These are phyloP conservation scores for Jaltomata sinuosa DNA, from an alignment of 257 asterid species.

Conservation along the genomic window DNA sequence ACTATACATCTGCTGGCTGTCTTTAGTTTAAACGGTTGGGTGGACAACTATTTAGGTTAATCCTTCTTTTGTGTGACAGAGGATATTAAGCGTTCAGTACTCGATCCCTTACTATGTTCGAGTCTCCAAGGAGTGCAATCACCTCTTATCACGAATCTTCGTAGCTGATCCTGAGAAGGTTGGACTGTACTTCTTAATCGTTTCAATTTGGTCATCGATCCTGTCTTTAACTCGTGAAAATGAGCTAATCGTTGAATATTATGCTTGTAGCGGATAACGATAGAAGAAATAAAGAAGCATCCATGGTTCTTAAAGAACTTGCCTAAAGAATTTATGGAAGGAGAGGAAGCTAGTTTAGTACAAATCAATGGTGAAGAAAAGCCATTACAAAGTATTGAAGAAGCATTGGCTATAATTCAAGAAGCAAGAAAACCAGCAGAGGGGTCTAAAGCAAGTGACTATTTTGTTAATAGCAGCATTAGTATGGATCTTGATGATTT, in stretches of 20 bases:
- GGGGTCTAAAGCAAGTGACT: background rate
- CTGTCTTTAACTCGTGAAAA: background rate
- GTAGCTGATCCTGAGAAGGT: slow-evolving; percentile 2
- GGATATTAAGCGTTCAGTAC: background rate
- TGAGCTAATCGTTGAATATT: background rate
- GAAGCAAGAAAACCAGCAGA: slow-evolving; percentile 1
- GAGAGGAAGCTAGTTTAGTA: background rate
- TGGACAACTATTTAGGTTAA: background rate
- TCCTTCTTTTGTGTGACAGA: background rate
- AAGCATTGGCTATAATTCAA: slow-evolving; percentile 5
- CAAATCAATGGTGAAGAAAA: background rate
- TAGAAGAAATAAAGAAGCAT: slow-evolving; percentile 1
- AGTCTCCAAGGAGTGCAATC: background rate
- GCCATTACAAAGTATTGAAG: background rate
- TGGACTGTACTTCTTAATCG: background rate
- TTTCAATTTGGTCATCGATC: background rate
- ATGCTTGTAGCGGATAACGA: background rate
- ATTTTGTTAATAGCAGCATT: background rate
- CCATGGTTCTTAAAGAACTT: background rate
- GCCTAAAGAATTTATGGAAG: slow-evolving; percentile 4
- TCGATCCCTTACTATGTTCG: background rate
- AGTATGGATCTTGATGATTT: slow-evolving; percentile 1
- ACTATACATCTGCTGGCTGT: background rate
- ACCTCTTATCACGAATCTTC: background rate
- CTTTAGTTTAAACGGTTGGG: background rate